Evolutionary conservation across 225 moss, liverwort and hornwort genomes (phyloP), one percentile per base, ranked within the genome.

Genomic region (Polytrichum formosum): DNA sequence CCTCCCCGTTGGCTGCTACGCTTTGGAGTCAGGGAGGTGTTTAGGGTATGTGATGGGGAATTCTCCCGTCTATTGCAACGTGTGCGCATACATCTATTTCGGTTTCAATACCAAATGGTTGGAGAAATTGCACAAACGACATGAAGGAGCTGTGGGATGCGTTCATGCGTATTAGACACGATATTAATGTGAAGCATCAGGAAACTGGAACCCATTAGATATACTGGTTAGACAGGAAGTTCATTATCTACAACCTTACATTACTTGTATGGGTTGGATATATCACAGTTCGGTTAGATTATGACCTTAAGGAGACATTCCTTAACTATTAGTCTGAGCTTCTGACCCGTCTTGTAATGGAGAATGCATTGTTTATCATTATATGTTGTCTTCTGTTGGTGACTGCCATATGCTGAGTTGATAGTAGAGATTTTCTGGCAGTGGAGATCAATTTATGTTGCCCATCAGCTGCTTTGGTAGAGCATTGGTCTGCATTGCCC

Each of bases 281-380:
- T 60, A 60, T 21, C 60, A n/a, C n/a, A 60, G n/a, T 60, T 60
- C 20, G 60, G 60, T 60, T 60, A 60, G n/a, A 60, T 60, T n/a
- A 60, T 21, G 60, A 21, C 60, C n/a, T 61, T 61, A 61, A 61
- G 6, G 21, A 61, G 19, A 61, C 21, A 61, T 22, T 61, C n/a
- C 60, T 61, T 61, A 61, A 61, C 4, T n/a, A 61, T n/a, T 61
- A 61, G 60, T 61, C 5, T 61, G 60, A 61, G 20, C 21, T 61
- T 61, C 35, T 61, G 21, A 61, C 60, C 21, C 60, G 6, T n/a
- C 59, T 35, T 35, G 35, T 35, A 8, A 35, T 35, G 2, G 9
- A 35, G 35, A 9, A 35, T 35, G 35, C 35, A 35, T 35, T 35
- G 2, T 9, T 22, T 22, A 61, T 61, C 21, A 22, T 61, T 22